Percentiles rank a stretch among this genome's conserved stretches.
Evolutionary conservation across 176 grass and related monocot species (phyloP).

Genomic region (Ananas comosus): DNA sequence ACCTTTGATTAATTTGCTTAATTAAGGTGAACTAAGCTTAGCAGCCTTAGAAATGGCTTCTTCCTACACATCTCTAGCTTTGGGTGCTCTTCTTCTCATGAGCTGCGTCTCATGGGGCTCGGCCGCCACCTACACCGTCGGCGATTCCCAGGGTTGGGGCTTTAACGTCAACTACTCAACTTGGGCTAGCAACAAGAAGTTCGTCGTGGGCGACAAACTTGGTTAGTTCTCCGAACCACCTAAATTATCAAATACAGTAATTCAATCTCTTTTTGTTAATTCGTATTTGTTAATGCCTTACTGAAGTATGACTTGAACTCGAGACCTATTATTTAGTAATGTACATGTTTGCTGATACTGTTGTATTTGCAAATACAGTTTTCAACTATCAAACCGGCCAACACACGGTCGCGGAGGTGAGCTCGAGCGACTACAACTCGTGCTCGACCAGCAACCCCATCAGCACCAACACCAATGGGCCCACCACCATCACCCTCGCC

Average conservation of each 20-base stretch:
- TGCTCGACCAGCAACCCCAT: slow-evolving; percentile 41
- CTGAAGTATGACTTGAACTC: not conserved
- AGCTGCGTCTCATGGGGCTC: slow-evolving; percentile 32
- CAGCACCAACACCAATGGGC: slow-evolving; percentile 12
- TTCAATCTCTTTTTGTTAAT: not conserved
- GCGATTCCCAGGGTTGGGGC: slow-evolving; percentile 37
- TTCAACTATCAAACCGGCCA: slow-evolving; percentile 31
- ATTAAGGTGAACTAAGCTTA: too few species aligned
- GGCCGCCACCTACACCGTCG: slow-evolving; percentile 35
- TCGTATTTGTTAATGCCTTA: not conserved
- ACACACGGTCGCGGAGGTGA: slow-evolving; percentile 50
- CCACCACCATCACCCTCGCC: slow-evolving; percentile 34
- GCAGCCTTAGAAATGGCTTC: not conserved
- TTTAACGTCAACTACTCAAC: slow-evolving; percentile 7
- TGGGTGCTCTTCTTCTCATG: slow-evolving; percentile 32
- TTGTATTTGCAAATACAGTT: slow-evolving; percentile 26
- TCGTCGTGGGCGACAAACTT: slow-evolving; percentile 37
- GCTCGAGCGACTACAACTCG: slow-evolving; percentile 28
- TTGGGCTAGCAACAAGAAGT: slow-evolving; percentile 37
- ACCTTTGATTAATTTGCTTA: too few species aligned
- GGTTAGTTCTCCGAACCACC: slow-evolving; percentile 20
- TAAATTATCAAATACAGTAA: not conserved
- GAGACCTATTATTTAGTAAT: too few species aligned
- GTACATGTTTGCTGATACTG: too few species aligned
- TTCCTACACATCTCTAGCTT: not conserved